Percentiles rank a stretch among this genome's conserved stretches.
Conservation (phyloP, 1,284 basidiomycete species). For the Vanrija humicola region DNA sequence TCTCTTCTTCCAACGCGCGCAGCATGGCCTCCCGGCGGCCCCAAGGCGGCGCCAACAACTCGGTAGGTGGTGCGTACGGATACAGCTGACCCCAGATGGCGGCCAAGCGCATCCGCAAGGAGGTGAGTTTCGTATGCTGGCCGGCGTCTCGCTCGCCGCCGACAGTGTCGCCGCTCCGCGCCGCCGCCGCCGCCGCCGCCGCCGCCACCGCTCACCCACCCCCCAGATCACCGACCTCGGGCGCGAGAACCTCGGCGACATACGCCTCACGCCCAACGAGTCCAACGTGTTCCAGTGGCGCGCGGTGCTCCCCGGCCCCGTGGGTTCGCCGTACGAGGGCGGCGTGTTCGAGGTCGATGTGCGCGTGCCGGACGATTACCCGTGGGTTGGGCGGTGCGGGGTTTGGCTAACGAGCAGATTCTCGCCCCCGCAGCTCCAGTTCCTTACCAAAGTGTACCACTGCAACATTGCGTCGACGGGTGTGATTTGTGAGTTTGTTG, state of each 20-base stretch:
- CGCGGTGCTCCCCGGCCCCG: conserved; percentile 71
- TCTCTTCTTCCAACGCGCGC: background rate
- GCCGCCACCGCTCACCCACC: background rate
- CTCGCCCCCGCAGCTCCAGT: conserved; percentile 72
- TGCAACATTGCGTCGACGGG: conserved; percentile 77
- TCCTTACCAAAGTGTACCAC: conserved; percentile 84
- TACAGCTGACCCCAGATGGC: conserved; percentile 58
- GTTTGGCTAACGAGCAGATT: conserved; percentile 56
- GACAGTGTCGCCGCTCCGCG: no score
- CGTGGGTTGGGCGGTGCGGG: conserved; percentile 55
- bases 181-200: background rate
- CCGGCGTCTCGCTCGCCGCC: background rate
- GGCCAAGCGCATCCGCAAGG: conserved; percentile 79
- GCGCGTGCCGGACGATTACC: conserved; percentile 69
- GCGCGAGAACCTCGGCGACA: conserved; percentile 75
- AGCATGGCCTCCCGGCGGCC: conserved; percentile 6
- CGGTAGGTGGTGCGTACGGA: background rate
- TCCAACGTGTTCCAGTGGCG: conserved; percentile 60
- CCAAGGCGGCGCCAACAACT: background rate
- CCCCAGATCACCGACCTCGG: conserved; percentile 65
- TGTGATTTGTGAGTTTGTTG: conserved; percentile 43
- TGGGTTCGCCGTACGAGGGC: conserved; percentile 82
- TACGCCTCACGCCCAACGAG: conserved; percentile 63
- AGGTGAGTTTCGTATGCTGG: conserved; percentile 42
- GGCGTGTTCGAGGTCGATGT: conserved; percentile 76